Evolutionary conservation across 2,329 filamentous ascomycete species (phyloP), one percentile per base, ranked within the genome.

Genomic region (Colletotrichum tropicicola): DNA sequence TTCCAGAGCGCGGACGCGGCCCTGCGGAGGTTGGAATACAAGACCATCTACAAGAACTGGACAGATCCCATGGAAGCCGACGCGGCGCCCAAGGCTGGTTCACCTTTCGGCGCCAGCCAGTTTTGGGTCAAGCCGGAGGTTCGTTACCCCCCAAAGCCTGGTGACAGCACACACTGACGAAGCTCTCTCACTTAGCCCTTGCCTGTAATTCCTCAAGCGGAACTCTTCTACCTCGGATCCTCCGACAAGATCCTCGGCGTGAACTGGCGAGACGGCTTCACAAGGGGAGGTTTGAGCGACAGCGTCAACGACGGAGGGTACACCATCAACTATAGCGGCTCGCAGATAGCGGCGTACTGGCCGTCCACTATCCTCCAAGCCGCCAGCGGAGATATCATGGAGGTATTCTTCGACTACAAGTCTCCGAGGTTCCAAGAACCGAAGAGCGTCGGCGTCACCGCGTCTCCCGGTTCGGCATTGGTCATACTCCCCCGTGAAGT

Each of bases 311-410:
- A 43, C 5, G 27, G 41, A 1, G 17, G 15, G 15, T 54, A 37
- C 15, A 55, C 35, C 17, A 25, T 39, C 2, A 17, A 23, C 41
- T 45, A 51, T 17, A 28, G 30, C 7, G 41, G 44, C 2, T 47
- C 67, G 13, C 51, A 47, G 17, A 53, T 68, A 39, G 56, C 52
- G 17, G 39, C 60, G 7, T 59, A 57, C 41, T 66, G 67, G 67
- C 57, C 54, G 7, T 53, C 39, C 9, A 35, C 27, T 7, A 13
- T 62, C 13, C 21, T 53, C 25, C 61, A 69, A 39, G 56, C 54
- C 30, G 28, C 32, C 39, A 32, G 39, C 2, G 61, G 57, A 23
- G 45, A 51, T 27, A 32, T 66, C 13, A 35, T 52, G 45, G 39
- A 64, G 39, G 23, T 62, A 17, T 35, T 48, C 15, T 68, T 35